phyloP scores from a whole-genome alignment of 495 filamentous ascomycete genomes.

The Annulohypoxylon moriforme region DNA sequence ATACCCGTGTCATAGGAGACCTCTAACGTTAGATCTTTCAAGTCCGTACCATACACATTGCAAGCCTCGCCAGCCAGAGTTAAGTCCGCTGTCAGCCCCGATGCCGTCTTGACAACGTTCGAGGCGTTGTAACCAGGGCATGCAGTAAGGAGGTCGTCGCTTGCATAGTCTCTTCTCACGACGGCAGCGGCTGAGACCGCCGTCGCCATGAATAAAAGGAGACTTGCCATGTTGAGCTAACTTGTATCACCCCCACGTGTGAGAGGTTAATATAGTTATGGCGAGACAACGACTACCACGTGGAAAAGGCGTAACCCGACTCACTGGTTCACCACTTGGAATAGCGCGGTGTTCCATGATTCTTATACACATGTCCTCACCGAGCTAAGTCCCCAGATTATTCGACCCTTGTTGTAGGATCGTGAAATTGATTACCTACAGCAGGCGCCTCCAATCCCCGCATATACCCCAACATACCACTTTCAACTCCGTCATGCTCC shows the following conservation, averaged over 20 bases:
- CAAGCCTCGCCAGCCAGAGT: slow-evolving; percentile 74
- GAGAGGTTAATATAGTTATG: neutral
- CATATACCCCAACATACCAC: slow-evolving; percentile 34
- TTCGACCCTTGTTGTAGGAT: slow-evolving; percentile 21
- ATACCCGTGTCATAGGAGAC: slow-evolving; percentile 82
- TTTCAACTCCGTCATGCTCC: slow-evolving; percentile 11
- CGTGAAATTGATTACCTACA: slow-evolving; percentile 1
- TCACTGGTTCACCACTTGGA: neutral
- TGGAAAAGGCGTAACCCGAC: slow-evolving; percentile 25
- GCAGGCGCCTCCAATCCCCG: slow-evolving; percentile 17
- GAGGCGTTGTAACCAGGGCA: slow-evolving; percentile 81
- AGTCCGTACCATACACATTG: slow-evolving; percentile 76
- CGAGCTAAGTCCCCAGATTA: neutral
- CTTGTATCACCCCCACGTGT: slow-evolving; percentile 18
- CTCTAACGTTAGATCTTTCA: slow-evolving; percentile 71
- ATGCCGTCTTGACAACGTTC: slow-evolving; percentile 66
- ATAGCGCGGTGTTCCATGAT: neutral
- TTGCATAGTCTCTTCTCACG: slow-evolving; percentile 37
- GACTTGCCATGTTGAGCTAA: slow-evolving; percentile 37
- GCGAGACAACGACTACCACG: slow-evolving; percentile 28
- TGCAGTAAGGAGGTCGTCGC: slow-evolving; percentile 44
- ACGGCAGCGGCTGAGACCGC: slow-evolving; percentile 46
- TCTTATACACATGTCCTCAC: slow-evolving; percentile 28
- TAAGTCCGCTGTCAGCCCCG: slow-evolving; percentile 72
- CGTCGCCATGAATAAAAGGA: slow-evolving; percentile 44